These are phyloP conservation scores for Penstemon newberryi DNA, from an alignment of 257 asterid species.

Conservation along the genomic window DNA sequence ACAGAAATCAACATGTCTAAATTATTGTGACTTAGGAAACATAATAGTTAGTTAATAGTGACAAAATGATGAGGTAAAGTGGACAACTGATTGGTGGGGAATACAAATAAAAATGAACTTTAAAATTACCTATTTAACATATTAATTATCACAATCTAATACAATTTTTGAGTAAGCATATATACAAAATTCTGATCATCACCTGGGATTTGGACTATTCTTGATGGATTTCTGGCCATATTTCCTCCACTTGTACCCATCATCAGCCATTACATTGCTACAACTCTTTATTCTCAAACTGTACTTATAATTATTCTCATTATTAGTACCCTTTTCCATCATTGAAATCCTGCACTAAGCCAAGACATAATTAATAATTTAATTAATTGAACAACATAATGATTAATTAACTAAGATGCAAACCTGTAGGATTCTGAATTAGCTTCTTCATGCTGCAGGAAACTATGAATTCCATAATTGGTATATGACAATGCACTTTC, in stretches of 20 bases:
- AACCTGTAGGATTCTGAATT: slow-evolving; percentile 50
- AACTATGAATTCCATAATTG: slow-evolving; percentile 26
- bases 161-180: not conserved
- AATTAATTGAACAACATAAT: not conserved
- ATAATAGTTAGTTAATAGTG: too few relatives aligned
- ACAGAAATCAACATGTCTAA: too few relatives aligned
- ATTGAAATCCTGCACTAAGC: slow-evolving; percentile 40
- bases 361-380: not conserved
- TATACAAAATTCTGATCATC: not conserved
- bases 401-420: not conserved
- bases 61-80: too few relatives aligned
- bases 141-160: too few relatives aligned
- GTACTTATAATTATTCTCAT: slow-evolving; percentile 41
- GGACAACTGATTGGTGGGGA: too few relatives aligned
- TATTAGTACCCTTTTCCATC: slow-evolving; percentile 38
- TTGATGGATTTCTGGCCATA: slow-evolving; percentile 94
- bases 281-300: slow-evolving; percentile 71
- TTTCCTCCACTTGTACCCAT: slow-evolving; percentile 95
- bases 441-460: slow-evolving; percentile 29
- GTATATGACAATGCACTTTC: slow-evolving; percentile 36
- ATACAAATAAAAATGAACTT: too few relatives aligned
- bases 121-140: too few relatives aligned
- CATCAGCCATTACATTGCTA: slow-evolving; percentile 74
- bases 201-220: slow-evolving; percentile 95
- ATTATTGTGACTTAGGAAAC: too few relatives aligned